These are phyloP conservation scores for Suaeda aralocaspica DNA, from an alignment of 148 eudicot species.

Conservation along the genomic window DNA sequence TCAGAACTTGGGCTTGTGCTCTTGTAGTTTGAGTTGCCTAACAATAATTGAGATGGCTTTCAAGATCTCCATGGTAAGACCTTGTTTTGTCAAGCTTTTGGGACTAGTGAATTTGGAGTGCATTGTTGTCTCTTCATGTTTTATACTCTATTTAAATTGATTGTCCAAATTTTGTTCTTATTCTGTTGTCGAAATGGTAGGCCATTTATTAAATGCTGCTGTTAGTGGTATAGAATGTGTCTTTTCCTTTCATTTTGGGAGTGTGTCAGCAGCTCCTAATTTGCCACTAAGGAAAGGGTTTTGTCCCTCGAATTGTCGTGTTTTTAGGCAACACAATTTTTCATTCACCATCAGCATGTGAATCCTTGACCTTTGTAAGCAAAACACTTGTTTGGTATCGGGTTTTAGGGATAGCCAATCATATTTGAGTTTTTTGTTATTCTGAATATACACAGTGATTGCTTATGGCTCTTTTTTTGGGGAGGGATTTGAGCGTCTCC, in stretches of 20 bases:
- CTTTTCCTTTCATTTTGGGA: background rate
- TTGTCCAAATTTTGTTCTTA: constrained; percentile 1
- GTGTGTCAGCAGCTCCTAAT: background rate
- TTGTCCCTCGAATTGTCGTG: background rate
- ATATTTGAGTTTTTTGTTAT: too few relatives aligned
- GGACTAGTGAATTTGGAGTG: constrained; percentile 14
- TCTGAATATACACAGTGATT: background rate
- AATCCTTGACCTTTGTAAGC: too few relatives aligned
- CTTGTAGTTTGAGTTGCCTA: constrained; percentile 39
- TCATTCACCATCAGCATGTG: too few relatives aligned
- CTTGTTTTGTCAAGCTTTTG: constrained; percentile 22
- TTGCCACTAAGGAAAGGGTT: constrained; percentile 1
- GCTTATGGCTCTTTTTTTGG: background rate
- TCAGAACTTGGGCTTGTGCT: constrained; percentile 90
- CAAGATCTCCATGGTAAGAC: constrained; percentile 26
- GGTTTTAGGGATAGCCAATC: too few relatives aligned
- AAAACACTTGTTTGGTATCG: too few relatives aligned
- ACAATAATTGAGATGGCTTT: constrained; percentile 5
- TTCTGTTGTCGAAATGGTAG: background rate
- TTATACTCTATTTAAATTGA: constrained; percentile 16
- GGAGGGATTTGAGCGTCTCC: background rate
- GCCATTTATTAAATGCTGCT: constrained; percentile 6
- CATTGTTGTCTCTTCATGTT: constrained; percentile 18
- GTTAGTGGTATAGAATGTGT: constrained; percentile 1
- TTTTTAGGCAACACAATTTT: constrained; percentile 1